Percentiles rank a stretch among this genome's conserved stretches.
These are phyloP conservation scores for Penicillium robsamsonii DNA, from an alignment of 495 filamentous ascomycete genomes.

Conservation along the genomic window DNA sequence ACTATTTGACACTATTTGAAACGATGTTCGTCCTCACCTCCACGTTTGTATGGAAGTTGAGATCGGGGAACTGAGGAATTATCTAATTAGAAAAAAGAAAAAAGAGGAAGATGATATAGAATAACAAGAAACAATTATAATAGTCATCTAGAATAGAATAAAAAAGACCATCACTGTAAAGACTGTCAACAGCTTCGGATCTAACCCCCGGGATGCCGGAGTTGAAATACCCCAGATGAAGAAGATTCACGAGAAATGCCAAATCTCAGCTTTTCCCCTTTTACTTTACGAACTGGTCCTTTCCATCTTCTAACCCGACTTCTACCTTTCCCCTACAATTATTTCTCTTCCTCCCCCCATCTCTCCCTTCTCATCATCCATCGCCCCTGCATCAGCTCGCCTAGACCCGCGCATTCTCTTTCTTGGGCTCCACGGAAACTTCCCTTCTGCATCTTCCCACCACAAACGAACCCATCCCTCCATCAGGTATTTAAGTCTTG, in stretches of 20 bases:
- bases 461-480: constrained; percentile 30
- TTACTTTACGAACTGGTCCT: neutral
- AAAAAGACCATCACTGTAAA: neutral
- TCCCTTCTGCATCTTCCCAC: constrained; percentile 33
- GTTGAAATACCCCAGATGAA: constrained; percentile 1
- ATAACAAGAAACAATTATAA: neutral
- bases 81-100: neutral
- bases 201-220: constrained; percentile 8
- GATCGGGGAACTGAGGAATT: neutral
- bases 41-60: constrained; percentile 5
- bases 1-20: neutral
- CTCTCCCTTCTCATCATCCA: constrained; percentile 9
- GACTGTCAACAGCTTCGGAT: neutral
- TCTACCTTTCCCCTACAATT: constrained; percentile 1
- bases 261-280: constrained; percentile 10
- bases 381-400: constrained; percentile 26
- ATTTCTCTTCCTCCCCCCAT: neutral
- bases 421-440: constrained; percentile 30
- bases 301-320: neutral
- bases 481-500: constrained; percentile 24
- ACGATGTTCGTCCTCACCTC: neutral
- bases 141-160: neutral
- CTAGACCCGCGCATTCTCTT: constrained; percentile 36
- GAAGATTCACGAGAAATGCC: constrained; percentile 3
- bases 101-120: neutral